These are phyloP conservation scores for Copromyces sp. DNA, from an alignment of 495 filamentous ascomycete species.

Conservation along the genomic window DNA sequence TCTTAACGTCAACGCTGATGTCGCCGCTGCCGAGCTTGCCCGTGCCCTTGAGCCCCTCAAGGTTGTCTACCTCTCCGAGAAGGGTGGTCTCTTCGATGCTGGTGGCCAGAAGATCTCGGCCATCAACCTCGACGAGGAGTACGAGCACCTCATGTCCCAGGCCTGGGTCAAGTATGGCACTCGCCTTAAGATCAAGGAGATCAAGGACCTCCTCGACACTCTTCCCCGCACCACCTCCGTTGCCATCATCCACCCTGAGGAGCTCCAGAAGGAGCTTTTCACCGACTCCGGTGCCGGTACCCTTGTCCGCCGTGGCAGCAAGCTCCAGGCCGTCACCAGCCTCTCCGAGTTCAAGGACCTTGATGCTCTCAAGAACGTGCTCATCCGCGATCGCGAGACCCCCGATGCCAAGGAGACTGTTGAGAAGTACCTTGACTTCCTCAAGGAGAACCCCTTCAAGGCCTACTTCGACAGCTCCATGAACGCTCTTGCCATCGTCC, in stretches of 20 bases:
- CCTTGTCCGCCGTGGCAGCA: conserved; percentile 86
- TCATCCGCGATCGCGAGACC: conserved; percentile 77
- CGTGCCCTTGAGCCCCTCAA: conserved; percentile 86
- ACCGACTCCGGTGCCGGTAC: conserved; percentile 94
- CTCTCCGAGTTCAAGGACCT: conserved; percentile 74
- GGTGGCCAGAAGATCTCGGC: conserved; percentile 93
- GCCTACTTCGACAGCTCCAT: conserved; percentile 95
- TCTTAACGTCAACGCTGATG: conserved; percentile 95
- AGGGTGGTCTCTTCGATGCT: conserved; percentile 91
- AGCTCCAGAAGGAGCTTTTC: conserved; percentile 93
- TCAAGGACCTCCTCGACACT: conserved; percentile 82
- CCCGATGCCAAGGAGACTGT: conserved; percentile 75
- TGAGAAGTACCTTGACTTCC: conserved; percentile 72
- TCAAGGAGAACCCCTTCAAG: conserved; percentile 72
- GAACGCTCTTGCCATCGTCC: conserved; percentile 89
- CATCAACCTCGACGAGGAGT: conserved; percentile 98
- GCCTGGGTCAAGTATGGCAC: conserved; percentile 96
- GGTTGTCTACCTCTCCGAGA: conserved; percentile 97
- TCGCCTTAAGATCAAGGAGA: conserved; percentile 95
- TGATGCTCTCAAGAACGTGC: conserved; percentile 64
- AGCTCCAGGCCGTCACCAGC: conserved; percentile 64
- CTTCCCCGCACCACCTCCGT: conserved; percentile 89
- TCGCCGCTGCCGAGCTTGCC: conserved; percentile 88
- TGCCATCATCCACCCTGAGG: conserved; percentile 90
- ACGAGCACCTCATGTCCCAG: conserved; percentile 86